Conservation (phyloP, 768 basidiomycete species). For the Psilocybe tampanensis region DNA sequence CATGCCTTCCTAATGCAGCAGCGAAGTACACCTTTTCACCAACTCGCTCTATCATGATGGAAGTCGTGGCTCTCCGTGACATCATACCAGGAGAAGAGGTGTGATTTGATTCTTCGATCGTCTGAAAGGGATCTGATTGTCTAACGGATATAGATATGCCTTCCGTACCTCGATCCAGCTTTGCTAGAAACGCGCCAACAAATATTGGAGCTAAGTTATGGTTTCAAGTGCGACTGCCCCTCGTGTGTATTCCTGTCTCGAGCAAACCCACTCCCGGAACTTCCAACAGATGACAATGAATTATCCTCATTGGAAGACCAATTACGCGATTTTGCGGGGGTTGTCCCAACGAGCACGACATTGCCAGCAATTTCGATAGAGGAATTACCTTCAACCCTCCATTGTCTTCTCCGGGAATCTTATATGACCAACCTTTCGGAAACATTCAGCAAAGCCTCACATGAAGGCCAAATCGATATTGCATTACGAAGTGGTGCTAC, state of each 20-base stretch:
- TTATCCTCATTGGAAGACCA: slow-evolving; percentile 29
- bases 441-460: slow-evolving; percentile 68
- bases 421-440: slow-evolving; percentile 63
- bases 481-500: slow-evolving; percentile 59
- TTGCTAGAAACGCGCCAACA: slow-evolving; percentile 60
- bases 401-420: slow-evolving; percentile 52
- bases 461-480: slow-evolving; percentile 56
- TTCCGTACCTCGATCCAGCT: slow-evolving; percentile 82
- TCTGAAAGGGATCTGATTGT: neutral
- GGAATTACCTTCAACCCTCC: slow-evolving; percentile 42
- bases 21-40: slow-evolving; percentile 54
- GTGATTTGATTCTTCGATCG: slow-evolving; percentile 2
- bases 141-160: slow-evolving; percentile 51
- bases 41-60: slow-evolving; percentile 50
- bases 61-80: slow-evolving; percentile 63
- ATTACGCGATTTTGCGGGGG: slow-evolving; percentile 42
- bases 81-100: slow-evolving; percentile 71
- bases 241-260: slow-evolving; percentile 52
- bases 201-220: slow-evolving; percentile 63
- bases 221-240: slow-evolving; percentile 64
- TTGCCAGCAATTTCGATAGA: slow-evolving; percentile 33
- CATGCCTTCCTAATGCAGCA: slow-evolving; percentile 74
- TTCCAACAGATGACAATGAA: slow-evolving; percentile 36
- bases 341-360: slow-evolving; percentile 22
- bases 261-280: slow-evolving; percentile 38